These are phyloP conservation scores for Polygonum maritimum DNA, from an alignment of 148 eudicot genomes.

Conservation along the genomic window DNA sequence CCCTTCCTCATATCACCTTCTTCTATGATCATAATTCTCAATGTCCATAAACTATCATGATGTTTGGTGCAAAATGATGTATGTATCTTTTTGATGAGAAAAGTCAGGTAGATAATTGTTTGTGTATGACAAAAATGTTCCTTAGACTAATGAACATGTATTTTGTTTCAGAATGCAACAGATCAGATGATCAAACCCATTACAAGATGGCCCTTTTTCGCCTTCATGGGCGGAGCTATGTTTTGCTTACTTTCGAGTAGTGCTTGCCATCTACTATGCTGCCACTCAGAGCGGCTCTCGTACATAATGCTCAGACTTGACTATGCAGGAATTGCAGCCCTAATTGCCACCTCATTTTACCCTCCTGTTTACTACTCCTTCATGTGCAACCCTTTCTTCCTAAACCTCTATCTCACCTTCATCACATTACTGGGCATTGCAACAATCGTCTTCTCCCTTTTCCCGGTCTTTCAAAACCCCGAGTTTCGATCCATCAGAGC, in stretches of 20 bases:
- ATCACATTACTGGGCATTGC: slow-evolving; percentile 33
- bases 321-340: slow-evolving; percentile 38
- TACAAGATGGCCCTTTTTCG: slow-evolving; percentile 86
- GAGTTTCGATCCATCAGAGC: slow-evolving; percentile 32
- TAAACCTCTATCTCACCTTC: slow-evolving; percentile 27
- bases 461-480: slow-evolving; percentile 28
- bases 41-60: no score
- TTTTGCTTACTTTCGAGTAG: slow-evolving; percentile 84
- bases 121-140: background rate
- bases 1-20: background rate
- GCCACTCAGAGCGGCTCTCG: slow-evolving; percentile 31
- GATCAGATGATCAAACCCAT: slow-evolving; percentile 50
- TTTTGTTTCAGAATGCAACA: slow-evolving; percentile 42
- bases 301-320: slow-evolving; percentile 31
- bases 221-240: slow-evolving; percentile 90
- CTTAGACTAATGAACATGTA: background rate
- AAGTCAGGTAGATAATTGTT: background rate
- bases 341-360: slow-evolving; percentile 41
- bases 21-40: no score
- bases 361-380: slow-evolving; percentile 48
- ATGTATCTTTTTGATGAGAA: no score
- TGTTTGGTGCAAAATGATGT: no score
- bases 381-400: slow-evolving; percentile 33
- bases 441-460: slow-evolving; percentile 29
- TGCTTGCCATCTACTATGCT: slow-evolving; percentile 44